phyloP scores from a whole-genome alignment of 257 asterid genomes.

The Nicotiana benthamiana region DNA sequence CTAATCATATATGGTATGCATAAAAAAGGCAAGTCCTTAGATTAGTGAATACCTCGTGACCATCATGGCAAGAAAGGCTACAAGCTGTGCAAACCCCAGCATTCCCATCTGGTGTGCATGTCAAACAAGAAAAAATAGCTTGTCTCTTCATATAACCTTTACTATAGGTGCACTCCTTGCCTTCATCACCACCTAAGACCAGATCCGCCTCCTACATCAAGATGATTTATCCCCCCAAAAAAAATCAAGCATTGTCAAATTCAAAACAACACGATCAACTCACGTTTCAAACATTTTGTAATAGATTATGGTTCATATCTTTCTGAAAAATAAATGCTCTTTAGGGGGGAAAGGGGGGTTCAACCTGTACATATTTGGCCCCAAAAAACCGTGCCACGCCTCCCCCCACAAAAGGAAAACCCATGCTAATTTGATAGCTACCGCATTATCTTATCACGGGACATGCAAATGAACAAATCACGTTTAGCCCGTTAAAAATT shows the following conservation, averaged over 20 bases:
- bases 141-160: slow-evolving; percentile 83
- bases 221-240: not conserved
- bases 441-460: not conserved
- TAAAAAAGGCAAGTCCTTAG: not conserved
- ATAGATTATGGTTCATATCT: not conserved
- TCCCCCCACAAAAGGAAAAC: not conserved
- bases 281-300: not conserved
- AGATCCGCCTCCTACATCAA: slow-evolving; percentile 66
- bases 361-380: not conserved
- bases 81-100: slow-evolving; percentile 96
- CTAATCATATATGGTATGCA: not conserved
- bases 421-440: not conserved
- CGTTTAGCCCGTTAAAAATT: not conserved
- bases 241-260: not conserved
- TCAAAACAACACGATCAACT: not conserved
- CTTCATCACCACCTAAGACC: slow-evolving; percentile 94
- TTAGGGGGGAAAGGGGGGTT: not conserved
- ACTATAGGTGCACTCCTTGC: slow-evolving; percentile 78
- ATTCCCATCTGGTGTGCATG: slow-evolving; percentile 86
- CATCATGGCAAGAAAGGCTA: slow-evolving; percentile 82
- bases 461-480: not conserved
- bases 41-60: slow-evolving; percentile 65
- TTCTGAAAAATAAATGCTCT: not conserved
- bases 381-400: not conserved
- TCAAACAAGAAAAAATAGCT: slow-evolving; percentile 85